Evolutionary conservation across 768 basidiomycete genomes (phyloP).

Genomic region (Lactarius evosmus): DNA sequence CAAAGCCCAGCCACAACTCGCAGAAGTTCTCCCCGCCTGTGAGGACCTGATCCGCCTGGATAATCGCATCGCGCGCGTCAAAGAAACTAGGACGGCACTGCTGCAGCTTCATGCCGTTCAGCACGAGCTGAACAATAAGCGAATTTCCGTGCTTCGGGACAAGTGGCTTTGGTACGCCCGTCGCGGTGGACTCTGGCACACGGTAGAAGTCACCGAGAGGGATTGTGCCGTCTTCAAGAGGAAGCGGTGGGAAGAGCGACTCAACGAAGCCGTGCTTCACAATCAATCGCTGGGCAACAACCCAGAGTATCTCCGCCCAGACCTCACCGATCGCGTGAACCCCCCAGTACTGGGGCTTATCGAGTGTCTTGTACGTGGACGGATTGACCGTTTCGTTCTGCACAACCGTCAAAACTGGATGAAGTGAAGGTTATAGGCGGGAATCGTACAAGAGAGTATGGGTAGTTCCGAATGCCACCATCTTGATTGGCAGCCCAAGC

Average conservation of each 20-base stretch:
- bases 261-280: slow-evolving; percentile 78
- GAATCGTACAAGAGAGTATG: slow-evolving; percentile 61
- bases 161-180: slow-evolving; percentile 51
- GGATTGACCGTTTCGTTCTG: slow-evolving; percentile 74
- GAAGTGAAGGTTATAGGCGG: neutral
- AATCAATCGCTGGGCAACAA: slow-evolving; percentile 70
- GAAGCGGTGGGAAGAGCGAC: slow-evolving; percentile 76
- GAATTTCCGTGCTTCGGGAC: slow-evolving; percentile 94
- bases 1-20: slow-evolving; percentile 81
- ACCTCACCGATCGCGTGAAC: slow-evolving; percentile 93
- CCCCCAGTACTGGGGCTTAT: slow-evolving; percentile 92
- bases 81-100: slow-evolving; percentile 89
- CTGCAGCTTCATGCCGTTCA: slow-evolving; percentile 94
- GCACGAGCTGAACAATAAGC: slow-evolving; percentile 73
- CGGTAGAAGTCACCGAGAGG: slow-evolving; percentile 77
- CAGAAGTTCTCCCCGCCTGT: slow-evolving; percentile 95
- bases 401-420: slow-evolving; percentile 1
- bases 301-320: slow-evolving; percentile 91
- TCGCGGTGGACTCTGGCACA: slow-evolving; percentile 35
- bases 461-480: slow-evolving; percentile 81
- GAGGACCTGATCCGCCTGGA: slow-evolving; percentile 84
- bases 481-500: slow-evolving; percentile 85
- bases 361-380: slow-evolving; percentile 90
- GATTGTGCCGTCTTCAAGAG: slow-evolving; percentile 58
- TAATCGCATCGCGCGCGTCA: slow-evolving; percentile 84